A percentile compares a stretch with the other conserved stretches of the same genome.
Conservation (phyloP, 2,329 filamentous ascomycete genomes). For the Xylaria sp. region DNA sequence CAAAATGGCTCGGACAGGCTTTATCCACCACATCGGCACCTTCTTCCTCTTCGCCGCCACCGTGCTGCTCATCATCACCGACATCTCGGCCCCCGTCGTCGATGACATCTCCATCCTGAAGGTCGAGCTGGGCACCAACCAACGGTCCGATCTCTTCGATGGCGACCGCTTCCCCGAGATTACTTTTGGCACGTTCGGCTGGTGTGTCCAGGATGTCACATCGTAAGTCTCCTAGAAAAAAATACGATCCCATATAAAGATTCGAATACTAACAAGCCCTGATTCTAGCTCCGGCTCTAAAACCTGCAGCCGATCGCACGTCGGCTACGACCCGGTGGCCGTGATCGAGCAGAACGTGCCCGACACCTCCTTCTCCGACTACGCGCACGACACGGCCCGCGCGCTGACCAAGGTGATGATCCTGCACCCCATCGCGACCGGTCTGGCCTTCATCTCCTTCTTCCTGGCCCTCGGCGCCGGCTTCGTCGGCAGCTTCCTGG, state of each 20-base stretch:
- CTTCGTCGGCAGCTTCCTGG: constrained; percentile 55
- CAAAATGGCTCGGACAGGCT: constrained; percentile 48
- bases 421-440: constrained; percentile 50
- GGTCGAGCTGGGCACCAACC: constrained; percentile 50
- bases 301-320: constrained; percentile 39
- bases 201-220: constrained; percentile 48
- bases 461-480: constrained; percentile 56
- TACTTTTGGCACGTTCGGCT: constrained; percentile 59
- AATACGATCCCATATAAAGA: not conserved
- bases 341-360: constrained; percentile 39
- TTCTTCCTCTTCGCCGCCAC: constrained; percentile 57
- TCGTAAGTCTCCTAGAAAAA: constrained; percentile 35
- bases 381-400: constrained; percentile 52
- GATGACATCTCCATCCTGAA: constrained; percentile 55
- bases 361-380: constrained; percentile 49
- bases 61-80: constrained; percentile 59
- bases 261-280: not conserved
- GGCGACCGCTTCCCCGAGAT: constrained; percentile 41
- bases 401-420: constrained; percentile 58
- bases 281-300: constrained; percentile 38
- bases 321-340: constrained; percentile 46
- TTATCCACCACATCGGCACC: constrained; percentile 56
- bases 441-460: constrained; percentile 57
- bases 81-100: constrained; percentile 59
- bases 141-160: constrained; percentile 9